Base-by-base conservation (phyloP, 176 grass and related monocot species). In the Oryza australiensis region DNA sequence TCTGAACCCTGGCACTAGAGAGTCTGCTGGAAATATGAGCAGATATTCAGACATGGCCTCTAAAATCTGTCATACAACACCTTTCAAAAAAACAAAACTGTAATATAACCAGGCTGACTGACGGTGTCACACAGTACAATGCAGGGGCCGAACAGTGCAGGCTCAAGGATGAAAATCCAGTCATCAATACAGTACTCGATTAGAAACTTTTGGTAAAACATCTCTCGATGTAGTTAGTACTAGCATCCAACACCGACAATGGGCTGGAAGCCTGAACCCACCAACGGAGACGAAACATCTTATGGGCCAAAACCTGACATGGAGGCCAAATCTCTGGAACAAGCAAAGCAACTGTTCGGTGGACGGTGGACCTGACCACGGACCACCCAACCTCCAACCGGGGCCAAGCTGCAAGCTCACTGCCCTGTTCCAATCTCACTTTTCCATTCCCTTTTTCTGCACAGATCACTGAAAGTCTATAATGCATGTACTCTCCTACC, bases 321-420 rank as follows among this genome's bases (percentile, higher is more conserved):
- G 70, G 62, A 38, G 63, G 51, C 51, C 51, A 6, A 55, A 55
- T 28, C 55, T 60, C 55, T 24, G 55, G 24, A 60, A 2, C 7
- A 10, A 9, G 4, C 5, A 34, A 37, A 60, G 74, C 30, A 12
- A 70, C 30, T 60, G 87, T 62, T 35, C 41, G 5, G 27, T 59
- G 74, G 81, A 66, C 53, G 20, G 51, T 55, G 51, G 51, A n/a
- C 51, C 51, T 55, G 7, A 55, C 51, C 51, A 55, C 32, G 18
- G 66, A 77, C 57, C 14, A 81, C 71, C 72, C 3, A 81, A 77
- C 65, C 16, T 38, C 33, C 22, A 60, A 66, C 13, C 13, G 27
- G 66, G 68, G 24, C 59, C 74, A 26, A 83, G 59, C 41, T 53
- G 46, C 46, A 16, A 51, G 7, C 62, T 64, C 23, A 33, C 14